Evolutionary conservation across 2,329 filamentous ascomycete genomes (phyloP).

Genomic region (Fusarium devonianum): DNA sequence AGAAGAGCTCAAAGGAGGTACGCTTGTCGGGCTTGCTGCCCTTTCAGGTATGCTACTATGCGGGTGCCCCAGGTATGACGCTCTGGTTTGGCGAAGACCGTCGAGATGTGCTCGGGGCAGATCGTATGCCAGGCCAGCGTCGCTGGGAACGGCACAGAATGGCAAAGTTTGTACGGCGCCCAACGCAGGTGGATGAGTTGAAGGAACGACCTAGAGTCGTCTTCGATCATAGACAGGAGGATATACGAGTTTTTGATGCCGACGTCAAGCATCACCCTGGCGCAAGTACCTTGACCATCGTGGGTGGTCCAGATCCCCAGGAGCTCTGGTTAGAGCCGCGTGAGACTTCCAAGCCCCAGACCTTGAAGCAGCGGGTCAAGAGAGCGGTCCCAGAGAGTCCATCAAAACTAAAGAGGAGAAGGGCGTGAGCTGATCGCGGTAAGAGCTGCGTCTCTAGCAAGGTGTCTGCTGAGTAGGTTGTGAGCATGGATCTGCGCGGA

Average conservation of each 20-base stretch:
- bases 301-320: constrained; percentile 5
- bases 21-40: constrained; percentile 39
- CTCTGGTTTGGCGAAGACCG: constrained; percentile 41
- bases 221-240: constrained; percentile 28
- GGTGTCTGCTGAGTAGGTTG: too few species aligned
- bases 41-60: constrained; percentile 39
- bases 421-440: too few species aligned
- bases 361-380: background rate
- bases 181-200: constrained; percentile 4
- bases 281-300: constrained; percentile 27
- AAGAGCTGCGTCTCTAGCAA: too few species aligned
- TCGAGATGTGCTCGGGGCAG: constrained; percentile 38
- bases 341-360: background rate
- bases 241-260: constrained; percentile 21
- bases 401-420: background rate
- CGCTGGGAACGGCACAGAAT: constrained; percentile 34
- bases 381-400: background rate
- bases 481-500: too few species aligned
- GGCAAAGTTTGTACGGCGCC: background rate
- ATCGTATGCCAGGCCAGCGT: constrained; percentile 40
- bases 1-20: constrained; percentile 15
- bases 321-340: constrained; percentile 21
- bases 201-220: constrained; percentile 20
- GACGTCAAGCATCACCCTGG: constrained; percentile 21
- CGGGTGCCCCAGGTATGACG: constrained; percentile 25